These are phyloP conservation scores for Pulveroboletus sp. DNA, from an alignment of 768 basidiomycete species.

Conservation along the genomic window DNA sequence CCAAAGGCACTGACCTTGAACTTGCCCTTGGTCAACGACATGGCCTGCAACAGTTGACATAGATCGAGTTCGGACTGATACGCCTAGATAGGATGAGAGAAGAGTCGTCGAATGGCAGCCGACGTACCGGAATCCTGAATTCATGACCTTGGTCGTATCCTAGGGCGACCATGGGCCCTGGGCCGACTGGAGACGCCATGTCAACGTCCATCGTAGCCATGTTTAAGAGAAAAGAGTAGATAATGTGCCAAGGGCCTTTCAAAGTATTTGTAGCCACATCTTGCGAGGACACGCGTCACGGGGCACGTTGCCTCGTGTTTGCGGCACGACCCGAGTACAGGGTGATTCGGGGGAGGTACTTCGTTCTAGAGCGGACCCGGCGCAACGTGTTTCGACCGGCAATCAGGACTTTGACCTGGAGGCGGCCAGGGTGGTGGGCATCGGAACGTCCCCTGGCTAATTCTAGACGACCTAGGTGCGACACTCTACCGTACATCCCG, in stretches of 20 bases:
- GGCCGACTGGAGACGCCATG: slow-evolving; percentile 31
- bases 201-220: slow-evolving; percentile 31
- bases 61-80: slow-evolving; percentile 43
- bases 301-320: slow-evolving; percentile 30
- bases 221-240: background rate
- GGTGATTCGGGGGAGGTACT: slow-evolving; percentile 1
- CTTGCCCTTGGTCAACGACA: slow-evolving; percentile 42
- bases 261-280: slow-evolving; percentile 25
- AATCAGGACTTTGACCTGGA: background rate
- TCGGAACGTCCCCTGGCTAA: background rate
- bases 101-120: background rate
- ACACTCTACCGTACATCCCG: background rate
- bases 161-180: slow-evolving; percentile 26
- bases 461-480: background rate
- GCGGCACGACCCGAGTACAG: slow-evolving; percentile 13
- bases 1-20: slow-evolving; percentile 27
- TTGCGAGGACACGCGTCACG: slow-evolving; percentile 24
- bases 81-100: slow-evolving; percentile 13
- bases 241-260: slow-evolving; percentile 3
- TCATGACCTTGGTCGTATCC: slow-evolving; percentile 16
- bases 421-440: slow-evolving; percentile 2
- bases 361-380: slow-evolving; percentile 9
- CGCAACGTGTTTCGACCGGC: slow-evolving; percentile 11
- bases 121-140: slow-evolving; percentile 24
- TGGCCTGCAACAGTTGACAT: slow-evolving; percentile 49